Evolutionary conservation across 139 green algal species (phyloP), one percentile per base, ranked within the genome.

Genomic region (Chlorella sorokiniana): DNA sequence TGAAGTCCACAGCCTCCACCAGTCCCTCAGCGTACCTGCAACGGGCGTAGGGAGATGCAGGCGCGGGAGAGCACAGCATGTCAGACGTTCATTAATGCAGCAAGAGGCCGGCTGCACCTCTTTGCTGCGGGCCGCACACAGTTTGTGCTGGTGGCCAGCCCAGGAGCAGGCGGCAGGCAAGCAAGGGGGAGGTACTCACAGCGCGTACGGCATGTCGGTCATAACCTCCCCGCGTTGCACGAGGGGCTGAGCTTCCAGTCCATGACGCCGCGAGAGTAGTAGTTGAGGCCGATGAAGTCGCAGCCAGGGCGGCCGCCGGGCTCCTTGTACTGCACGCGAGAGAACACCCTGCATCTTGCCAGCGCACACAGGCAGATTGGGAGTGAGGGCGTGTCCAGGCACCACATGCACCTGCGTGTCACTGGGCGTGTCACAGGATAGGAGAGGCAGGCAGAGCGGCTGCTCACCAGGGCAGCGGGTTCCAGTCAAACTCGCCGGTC

Each of bases 201-300:
- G 87, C 23, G 90, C 86, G 79, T 95, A 96, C 62, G 89, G 92
- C 92, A 97, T 96, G 87, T 97, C 94, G 1, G 90, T 96, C 92
- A 95, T 95, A 4, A 91, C 71, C 82, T 96, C 94, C 22, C 84
- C 79, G 73, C 61, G 45, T 89, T 78, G 82, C 78, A 86, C 20
- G 52, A 69, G 11, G 93, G 84, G 69, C 65, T 35, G 37, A 94
- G 86, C 79, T 85, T 89, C 87, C 87, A 90, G 79, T 92, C 85
- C 31, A 92, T 85, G 2, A 85, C n/a, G 9, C 85, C 85, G 69
- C 85, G 45, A 31, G 40, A 7, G 72, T 92, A 92, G 83, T 92
- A 93, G 76, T 93, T 93, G 33, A 93, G 70, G 4, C 89, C 89
- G 20, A 93, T 79, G 45, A 78, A 90, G 75, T 93, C 89, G 48